Percentiles rank a stretch among this genome's conserved stretches.
phyloP scores from a whole-genome alignment of 441 rosid species.

The Capsella rubella region DNA sequence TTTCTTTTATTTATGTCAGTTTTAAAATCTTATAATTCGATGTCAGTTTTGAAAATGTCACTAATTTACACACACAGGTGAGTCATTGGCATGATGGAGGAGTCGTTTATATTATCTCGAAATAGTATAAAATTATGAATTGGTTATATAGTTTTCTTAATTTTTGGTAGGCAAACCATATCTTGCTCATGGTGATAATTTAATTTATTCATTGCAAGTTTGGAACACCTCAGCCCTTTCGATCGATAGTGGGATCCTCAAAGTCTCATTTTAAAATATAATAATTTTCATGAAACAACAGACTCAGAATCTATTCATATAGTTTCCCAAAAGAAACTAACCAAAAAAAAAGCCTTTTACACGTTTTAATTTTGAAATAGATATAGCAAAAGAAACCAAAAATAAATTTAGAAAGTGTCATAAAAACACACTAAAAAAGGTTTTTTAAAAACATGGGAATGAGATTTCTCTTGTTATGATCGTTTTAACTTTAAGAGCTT shows the following conservation, averaged over 20 bases:
- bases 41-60: slow-evolving; percentile 20
- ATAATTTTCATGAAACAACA: background rate
- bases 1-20: background rate
- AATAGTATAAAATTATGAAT: background rate
- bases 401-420: background rate
- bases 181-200: slow-evolving; percentile 29
- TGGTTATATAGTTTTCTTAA: background rate
- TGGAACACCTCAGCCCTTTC: slow-evolving; percentile 17
- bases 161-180: slow-evolving; percentile 28
- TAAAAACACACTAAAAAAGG: background rate
- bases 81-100: slow-evolving; percentile 16
- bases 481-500: too few relatives aligned
- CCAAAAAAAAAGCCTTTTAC: background rate
- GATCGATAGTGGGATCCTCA: slow-evolving; percentile 6
- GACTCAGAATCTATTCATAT: slow-evolving; percentile 6
- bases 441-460: background rate
- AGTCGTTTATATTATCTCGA: background rate
- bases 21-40: background rate
- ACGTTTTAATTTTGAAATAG: background rate
- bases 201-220: slow-evolving; percentile 5
- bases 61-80: background rate
- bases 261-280: background rate
- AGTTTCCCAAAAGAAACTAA: slow-evolving; percentile 13
- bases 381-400: background rate
- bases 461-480: background rate